Base-by-base conservation (phyloP, 2,329 filamentous ascomycete genomes). In the Purpureocillium takamizusanense region DNA sequence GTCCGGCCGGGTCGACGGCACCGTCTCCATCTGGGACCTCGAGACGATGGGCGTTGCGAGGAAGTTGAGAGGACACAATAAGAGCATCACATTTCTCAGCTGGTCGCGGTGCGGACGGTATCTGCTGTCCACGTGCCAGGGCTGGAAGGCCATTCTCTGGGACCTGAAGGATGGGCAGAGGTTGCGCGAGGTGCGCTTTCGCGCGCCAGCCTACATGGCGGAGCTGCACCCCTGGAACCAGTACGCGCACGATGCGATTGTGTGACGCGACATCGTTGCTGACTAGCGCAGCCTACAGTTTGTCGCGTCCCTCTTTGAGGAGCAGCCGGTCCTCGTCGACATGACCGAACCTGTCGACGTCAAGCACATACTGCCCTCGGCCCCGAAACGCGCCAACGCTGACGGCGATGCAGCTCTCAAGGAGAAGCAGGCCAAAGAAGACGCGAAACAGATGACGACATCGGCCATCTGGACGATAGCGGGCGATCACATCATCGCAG, bases 101-200 rank as follows among this genome's bases (percentile, higher is more conserved):
- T 98, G 92, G 92, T 95, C 90, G 37, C 76, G 83, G 51, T 86
- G 88, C 63, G 90, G 92, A 18, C 77, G 86, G 48, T 97, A 95
- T 61, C 71, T 98, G 37, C 75, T 98, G 41, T 95, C 87, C 42
- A 86, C 88, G 10, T 94, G 88, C 33, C 87, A 95, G 59, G 92
- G 95, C 54, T 97, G 90, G 86, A 94, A 94, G 62, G 89, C 85
- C 46, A 88, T 95, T 36, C 72, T 98, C 1, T 98, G 92, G 92
- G 92, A 98, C 61, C 69, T 98, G 42, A 74, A 74, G 38, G 69
- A 77, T 42, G 72, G 76, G 34, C 72, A 83, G 54, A 70, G 85
- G 42, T 69, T 89, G 52, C 82, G 89, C 47, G 89, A 86, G 49
- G 83, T 95, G 51, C 84, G 88, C 48, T 95, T 98, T 54, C 82